Evolutionary conservation across 768 basidiomycete genomes (phyloP).

Genomic region (Hygrocybe coccinea): DNA sequence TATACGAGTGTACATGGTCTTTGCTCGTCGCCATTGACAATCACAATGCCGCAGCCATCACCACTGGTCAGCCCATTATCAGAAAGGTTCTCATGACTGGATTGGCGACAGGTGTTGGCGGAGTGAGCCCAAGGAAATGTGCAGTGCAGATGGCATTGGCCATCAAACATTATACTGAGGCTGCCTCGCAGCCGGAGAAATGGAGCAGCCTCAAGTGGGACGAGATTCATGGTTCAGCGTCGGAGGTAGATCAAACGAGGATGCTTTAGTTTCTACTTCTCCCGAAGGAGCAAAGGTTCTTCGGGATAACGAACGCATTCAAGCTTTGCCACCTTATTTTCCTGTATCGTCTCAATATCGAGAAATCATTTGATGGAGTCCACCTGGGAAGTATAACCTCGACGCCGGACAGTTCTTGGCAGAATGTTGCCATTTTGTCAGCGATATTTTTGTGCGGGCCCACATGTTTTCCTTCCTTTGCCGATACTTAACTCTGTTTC

Average conservation of each 20-base stretch:
- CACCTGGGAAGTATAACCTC: too few species aligned
- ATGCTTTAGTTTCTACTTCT: too few species aligned
- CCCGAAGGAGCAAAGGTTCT: too few species aligned
- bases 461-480: too few species aligned
- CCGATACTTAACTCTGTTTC: too few species aligned
- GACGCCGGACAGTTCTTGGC: too few species aligned
- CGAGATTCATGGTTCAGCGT: slow-evolving; percentile 1
- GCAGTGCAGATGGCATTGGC: slow-evolving; percentile 8
- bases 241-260: slow-evolving; percentile 3
- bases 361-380: too few species aligned
- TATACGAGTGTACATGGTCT: slow-evolving; percentile 27
- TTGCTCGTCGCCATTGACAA: slow-evolving; percentile 8
- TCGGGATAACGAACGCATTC: too few species aligned
- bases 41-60: slow-evolving; percentile 5
- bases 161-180: slow-evolving; percentile 9
- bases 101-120: slow-evolving; percentile 10
- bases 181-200: slow-evolving; percentile 5
- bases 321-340: too few species aligned
- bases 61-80: neutral
- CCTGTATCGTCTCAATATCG: too few species aligned
- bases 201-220: slow-evolving; percentile 8
- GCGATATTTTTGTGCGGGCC: too few species aligned
- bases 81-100: slow-evolving; percentile 9
- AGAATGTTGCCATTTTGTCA: too few species aligned
- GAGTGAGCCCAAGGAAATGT: slow-evolving; percentile 4